A percentile compares a stretch with the other conserved stretches of the same genome.
Evolutionary conservation across 2,329 filamentous ascomycete genomes (phyloP).

Genomic region (Fusarium sp.): DNA sequence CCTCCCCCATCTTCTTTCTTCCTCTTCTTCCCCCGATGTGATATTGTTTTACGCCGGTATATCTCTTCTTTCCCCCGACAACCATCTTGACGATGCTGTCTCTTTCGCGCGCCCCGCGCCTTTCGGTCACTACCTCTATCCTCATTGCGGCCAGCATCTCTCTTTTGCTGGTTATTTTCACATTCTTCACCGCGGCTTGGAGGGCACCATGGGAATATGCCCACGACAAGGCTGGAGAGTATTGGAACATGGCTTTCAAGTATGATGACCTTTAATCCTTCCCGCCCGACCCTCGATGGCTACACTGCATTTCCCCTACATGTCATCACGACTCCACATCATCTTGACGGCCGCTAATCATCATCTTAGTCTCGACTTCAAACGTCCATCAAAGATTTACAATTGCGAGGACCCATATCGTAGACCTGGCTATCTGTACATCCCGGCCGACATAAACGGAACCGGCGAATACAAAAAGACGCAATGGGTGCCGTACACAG

Average conservation of each 20-base stretch:
- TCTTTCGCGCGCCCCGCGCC: slow-evolving; percentile 26
- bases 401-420: slow-evolving; percentile 48
- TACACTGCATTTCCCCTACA: background rate
- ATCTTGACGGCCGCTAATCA: slow-evolving; percentile 25
- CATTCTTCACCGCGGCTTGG: slow-evolving; percentile 35
- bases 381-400: slow-evolving; percentile 7
- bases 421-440: slow-evolving; percentile 71
- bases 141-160: slow-evolving; percentile 30
- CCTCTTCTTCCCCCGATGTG: slow-evolving; percentile 9
- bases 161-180: slow-evolving; percentile 36
- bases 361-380: slow-evolving; percentile 11
- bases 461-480: slow-evolving; percentile 76
- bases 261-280: slow-evolving; percentile 7
- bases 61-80: slow-evolving; percentile 1
- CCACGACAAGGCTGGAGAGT: slow-evolving; percentile 31
- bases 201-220: slow-evolving; percentile 31
- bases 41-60: background rate
- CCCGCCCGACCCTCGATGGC: background rate
- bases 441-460: slow-evolving; percentile 57
- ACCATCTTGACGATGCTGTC: slow-evolving; percentile 32
- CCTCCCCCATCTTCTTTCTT: background rate
- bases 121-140: slow-evolving; percentile 24
- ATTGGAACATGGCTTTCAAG: slow-evolving; percentile 25
- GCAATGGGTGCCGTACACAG: slow-evolving; percentile 37
- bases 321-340: slow-evolving; percentile 27